Conservation (phyloP, 495 filamentous ascomycete genomes). For the Penicillium desertorum region DNA sequence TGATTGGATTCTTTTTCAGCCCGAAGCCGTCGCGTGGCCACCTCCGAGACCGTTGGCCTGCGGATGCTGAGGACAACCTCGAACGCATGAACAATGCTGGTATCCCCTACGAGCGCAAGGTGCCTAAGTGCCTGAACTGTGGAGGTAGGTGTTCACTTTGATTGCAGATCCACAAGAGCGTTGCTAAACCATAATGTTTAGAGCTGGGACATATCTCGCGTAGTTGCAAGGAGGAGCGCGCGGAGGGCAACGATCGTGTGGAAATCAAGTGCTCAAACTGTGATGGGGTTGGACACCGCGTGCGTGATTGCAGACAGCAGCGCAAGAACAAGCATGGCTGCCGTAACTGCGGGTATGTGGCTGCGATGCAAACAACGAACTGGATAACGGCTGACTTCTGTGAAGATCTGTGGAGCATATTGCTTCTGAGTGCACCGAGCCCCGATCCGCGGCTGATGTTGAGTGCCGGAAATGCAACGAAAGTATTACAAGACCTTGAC, state of each 20-base stretch:
- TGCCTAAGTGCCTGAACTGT: slow-evolving; percentile 72
- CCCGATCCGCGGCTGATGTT: slow-evolving; percentile 67
- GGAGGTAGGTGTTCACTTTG: slow-evolving; percentile 41
- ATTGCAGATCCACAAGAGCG: background rate
- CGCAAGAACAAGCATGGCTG: slow-evolving; percentile 63
- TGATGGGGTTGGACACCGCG: slow-evolving; percentile 65
- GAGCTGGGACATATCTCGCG: slow-evolving; percentile 73
- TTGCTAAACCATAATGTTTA: slow-evolving; percentile 20
- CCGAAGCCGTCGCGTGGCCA: slow-evolving; percentile 63
- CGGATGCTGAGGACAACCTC: slow-evolving; percentile 64
- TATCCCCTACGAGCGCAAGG: slow-evolving; percentile 60
- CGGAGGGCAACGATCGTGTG: slow-evolving; percentile 40
- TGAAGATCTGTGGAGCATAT: slow-evolving; percentile 57
- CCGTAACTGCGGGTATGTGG: slow-evolving; percentile 75
- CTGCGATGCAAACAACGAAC: background rate
- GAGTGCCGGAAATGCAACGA: slow-evolving; percentile 79
- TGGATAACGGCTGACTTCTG: slow-evolving; percentile 16
- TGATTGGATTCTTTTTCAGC: slow-evolving; percentile 66
- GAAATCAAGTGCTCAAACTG: slow-evolving; percentile 77
- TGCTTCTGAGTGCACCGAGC: slow-evolving; percentile 64
- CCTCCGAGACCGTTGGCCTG: slow-evolving; percentile 63
- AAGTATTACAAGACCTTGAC: slow-evolving; percentile 42
- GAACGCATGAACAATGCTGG: slow-evolving; percentile 73
- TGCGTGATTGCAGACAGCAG: slow-evolving; percentile 65
- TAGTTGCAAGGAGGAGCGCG: slow-evolving; percentile 62